Percentiles rank a stretch among this genome's conserved stretches.
phyloP scores from a whole-genome alignment of 306 rosid genomes.

The Malus orientalis region DNA sequence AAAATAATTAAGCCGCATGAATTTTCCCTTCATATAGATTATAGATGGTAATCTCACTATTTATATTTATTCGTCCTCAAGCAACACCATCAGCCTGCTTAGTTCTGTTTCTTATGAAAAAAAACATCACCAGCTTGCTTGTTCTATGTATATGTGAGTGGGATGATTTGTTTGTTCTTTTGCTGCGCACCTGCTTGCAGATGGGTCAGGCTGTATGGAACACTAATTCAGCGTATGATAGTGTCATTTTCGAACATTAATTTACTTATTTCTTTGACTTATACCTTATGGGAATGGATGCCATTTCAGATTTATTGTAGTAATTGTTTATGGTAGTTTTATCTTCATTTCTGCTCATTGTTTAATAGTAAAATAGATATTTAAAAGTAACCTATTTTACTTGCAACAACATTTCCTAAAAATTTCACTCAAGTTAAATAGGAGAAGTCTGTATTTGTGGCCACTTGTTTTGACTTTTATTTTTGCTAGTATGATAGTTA shows the following conservation, averaged over 20 bases:
- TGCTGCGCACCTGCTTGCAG: not conserved
- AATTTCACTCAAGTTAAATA: conserved; percentile 8
- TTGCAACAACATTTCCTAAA: not conserved
- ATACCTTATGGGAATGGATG: not conserved
- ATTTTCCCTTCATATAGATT: not conserved
- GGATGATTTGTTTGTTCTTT: not conserved
- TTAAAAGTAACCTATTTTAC: not conserved
- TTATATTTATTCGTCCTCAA: not conserved
- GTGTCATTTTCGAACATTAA: not conserved
- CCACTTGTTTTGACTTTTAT: conserved; percentile 33
- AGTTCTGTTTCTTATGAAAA: not conserved
- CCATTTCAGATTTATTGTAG: not conserved
- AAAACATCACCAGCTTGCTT: not conserved
- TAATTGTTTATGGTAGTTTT: not conserved
- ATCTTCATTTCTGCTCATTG: not conserved
- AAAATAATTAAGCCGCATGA: not conserved
- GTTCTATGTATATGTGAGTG: not conserved
- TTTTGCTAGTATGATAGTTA: conserved; percentile 86
- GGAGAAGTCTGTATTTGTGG: conserved; percentile 12
- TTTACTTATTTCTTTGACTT: not conserved
- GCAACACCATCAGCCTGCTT: not conserved
- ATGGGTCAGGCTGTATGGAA: not conserved
- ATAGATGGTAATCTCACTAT: not conserved
- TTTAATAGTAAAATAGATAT: not conserved
- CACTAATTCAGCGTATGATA: not conserved